Percentiles rank a stretch among this genome's conserved stretches.
Evolutionary conservation across 2,329 filamentous ascomycete species (phyloP).

Genomic region (Calcarisporium arbuscula): DNA sequence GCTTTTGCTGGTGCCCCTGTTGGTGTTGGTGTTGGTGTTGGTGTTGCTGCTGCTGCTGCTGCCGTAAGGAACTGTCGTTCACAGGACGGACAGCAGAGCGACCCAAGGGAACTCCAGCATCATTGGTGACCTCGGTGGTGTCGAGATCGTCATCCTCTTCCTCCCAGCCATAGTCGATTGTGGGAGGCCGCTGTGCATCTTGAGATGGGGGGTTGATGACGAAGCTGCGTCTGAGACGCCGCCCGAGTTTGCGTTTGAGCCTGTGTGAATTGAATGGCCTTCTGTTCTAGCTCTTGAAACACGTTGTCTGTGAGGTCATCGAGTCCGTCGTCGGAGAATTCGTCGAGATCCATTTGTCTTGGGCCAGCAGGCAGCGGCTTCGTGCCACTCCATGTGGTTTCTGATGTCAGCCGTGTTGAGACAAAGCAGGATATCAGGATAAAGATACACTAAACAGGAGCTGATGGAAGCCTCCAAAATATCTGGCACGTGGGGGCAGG

Average conservation of each 20-base stretch:
- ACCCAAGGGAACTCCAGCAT: conserved; percentile 33
- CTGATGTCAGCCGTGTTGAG: no score
- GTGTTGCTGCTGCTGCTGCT: conserved; percentile 10
- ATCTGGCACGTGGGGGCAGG: conserved; percentile 1
- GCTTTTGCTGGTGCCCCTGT: conserved; percentile 16
- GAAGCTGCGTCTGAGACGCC: conserved; percentile 15
- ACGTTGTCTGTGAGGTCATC: conserved; percentile 52
- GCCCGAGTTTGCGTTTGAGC: conserved; percentile 26
- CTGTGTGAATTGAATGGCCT: conserved; percentile 57
- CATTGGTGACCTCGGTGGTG: conserved; percentile 49
- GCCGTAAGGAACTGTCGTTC: conserved; percentile 29
- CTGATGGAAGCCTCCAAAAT: neutral
- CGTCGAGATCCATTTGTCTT: conserved; percentile 39
- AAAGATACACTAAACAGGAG: no score
- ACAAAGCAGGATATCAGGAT: no score
- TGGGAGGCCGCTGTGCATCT: conserved; percentile 19
- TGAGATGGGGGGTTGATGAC: no score
- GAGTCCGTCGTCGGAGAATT: conserved; percentile 58
- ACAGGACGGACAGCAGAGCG: no score
- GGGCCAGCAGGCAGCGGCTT: conserved; percentile 7
- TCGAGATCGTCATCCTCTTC: conserved; percentile 55
- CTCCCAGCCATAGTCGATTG: conserved; percentile 38
- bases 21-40: conserved; percentile 10
- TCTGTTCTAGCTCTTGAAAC: conserved; percentile 57
- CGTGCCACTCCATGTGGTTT: no score